phyloP scores from a whole-genome alignment of 805 yeast species.

The Myxozyma neglecta region DNA sequence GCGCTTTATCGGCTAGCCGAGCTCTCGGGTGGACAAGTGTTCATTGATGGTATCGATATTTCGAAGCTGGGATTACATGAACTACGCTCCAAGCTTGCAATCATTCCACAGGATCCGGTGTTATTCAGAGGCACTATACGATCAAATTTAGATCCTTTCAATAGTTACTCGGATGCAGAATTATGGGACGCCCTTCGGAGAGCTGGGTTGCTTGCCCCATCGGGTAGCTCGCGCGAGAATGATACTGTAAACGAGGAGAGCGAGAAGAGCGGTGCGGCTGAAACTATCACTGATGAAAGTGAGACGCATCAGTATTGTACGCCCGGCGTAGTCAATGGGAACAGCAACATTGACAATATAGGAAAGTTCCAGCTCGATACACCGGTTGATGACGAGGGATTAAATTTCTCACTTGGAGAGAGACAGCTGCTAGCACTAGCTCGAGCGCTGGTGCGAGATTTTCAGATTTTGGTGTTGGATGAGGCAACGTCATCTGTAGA shows the following conservation, averaged over 20 bases:
- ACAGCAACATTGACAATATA: slow-evolving; percentile 7
- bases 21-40: slow-evolving; percentile 52
- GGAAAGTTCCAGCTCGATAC: slow-evolving; percentile 63
- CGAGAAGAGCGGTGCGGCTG: slow-evolving; percentile 63
- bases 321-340: neutral
- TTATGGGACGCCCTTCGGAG: slow-evolving; percentile 72
- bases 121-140: slow-evolving; percentile 77
- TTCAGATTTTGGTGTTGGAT: slow-evolving; percentile 64
- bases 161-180: slow-evolving; percentile 52
- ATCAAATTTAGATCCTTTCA: slow-evolving; percentile 77
- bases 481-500: slow-evolving; percentile 81
- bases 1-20: slow-evolving; percentile 71
- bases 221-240: slow-evolving; percentile 53
- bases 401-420: slow-evolving; percentile 71
- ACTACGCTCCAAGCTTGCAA: slow-evolving; percentile 68
- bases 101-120: slow-evolving; percentile 89
- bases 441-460: slow-evolving; percentile 64
- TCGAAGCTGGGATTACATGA: slow-evolving; percentile 63
- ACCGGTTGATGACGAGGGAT: slow-evolving; percentile 65
- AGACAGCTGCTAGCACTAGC: slow-evolving; percentile 69
- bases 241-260: slow-evolving; percentile 67
- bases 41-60: slow-evolving; percentile 70
- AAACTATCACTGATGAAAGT: slow-evolving; percentile 47
- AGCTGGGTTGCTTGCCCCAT: slow-evolving; percentile 50
- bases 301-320: neutral